Conservation (phyloP, 352 stramenopile species). For the Phytophthora macrochlamydospora region DNA sequence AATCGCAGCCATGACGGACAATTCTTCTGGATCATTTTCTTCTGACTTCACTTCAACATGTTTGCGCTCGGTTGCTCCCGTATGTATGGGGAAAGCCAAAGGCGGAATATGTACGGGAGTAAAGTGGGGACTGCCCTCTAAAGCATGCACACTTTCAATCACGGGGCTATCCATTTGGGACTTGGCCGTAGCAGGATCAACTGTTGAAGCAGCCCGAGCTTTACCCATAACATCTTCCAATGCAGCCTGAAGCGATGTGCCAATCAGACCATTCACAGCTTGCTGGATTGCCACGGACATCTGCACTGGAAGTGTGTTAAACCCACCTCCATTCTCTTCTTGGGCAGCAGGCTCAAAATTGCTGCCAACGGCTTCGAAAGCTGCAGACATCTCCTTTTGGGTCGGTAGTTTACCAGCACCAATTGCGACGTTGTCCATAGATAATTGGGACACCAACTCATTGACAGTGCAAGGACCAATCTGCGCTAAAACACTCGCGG, state of each 20-base stretch:
- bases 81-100: conserved; percentile 4
- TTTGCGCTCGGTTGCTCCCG: background rate
- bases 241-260: conserved; percentile 45
- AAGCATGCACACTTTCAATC: background rate
- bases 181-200: background rate
- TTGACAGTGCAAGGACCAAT: conserved; percentile 12
- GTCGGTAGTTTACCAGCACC: background rate
- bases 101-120: conserved; percentile 8
- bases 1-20: conserved; percentile 32
- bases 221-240: conserved; percentile 34
- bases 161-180: background rate
- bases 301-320: conserved; percentile 27
- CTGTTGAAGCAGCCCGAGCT: background rate
- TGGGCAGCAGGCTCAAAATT: too few species aligned
- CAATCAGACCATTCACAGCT: conserved; percentile 47
- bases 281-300: conserved; percentile 49
- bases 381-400: too few species aligned
- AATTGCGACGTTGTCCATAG: background rate
- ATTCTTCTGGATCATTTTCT: conserved; percentile 11
- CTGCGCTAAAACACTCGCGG: conserved; percentile 21
- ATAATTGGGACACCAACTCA: conserved; percentile 16
- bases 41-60: background rate
- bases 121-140: background rate
- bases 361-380: too few species aligned
- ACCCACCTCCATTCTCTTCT: conserved; percentile 5